Evolutionary conservation across 2,329 filamentous ascomycete genomes (phyloP).

Genomic region (Venturia oleaginea): DNA sequence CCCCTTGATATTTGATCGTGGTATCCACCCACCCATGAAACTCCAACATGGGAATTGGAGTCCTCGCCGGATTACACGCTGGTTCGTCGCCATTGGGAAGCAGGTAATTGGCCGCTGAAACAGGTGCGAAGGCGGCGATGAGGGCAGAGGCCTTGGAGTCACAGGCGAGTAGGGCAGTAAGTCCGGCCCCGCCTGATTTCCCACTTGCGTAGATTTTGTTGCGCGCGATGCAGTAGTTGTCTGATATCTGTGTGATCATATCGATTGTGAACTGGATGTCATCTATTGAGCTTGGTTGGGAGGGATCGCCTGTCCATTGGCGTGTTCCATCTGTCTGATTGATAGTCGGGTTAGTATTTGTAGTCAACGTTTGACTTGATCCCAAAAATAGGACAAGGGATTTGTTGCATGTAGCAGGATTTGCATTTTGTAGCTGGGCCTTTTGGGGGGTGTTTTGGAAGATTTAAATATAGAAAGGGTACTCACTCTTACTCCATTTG

Average conservation of each 20-base stretch:
- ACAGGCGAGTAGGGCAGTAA: slow-evolving; percentile 41
- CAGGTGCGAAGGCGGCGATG: slow-evolving; percentile 43
- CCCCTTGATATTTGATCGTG: slow-evolving; percentile 39
- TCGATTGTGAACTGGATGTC: slow-evolving; percentile 29
- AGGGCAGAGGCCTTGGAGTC: slow-evolving; percentile 30
- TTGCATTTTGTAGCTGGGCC: no score
- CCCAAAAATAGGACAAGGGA: no score
- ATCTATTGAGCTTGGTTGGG: slow-evolving; percentile 28
- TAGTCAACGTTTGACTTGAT: background rate
- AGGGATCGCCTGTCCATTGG: slow-evolving; percentile 37
- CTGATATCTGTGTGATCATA: slow-evolving; percentile 32
- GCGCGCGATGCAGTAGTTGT: slow-evolving; percentile 37
- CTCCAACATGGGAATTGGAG: slow-evolving; percentile 38
- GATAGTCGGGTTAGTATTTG: background rate
- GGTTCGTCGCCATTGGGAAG: slow-evolving; percentile 29
- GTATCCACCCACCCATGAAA: slow-evolving; percentile 42
- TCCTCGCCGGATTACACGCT: slow-evolving; percentile 31
- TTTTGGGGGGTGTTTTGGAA: no score
- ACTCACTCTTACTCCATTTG: slow-evolving; percentile 30
- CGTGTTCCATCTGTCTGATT: slow-evolving; percentile 16
- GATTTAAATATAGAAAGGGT: background rate
- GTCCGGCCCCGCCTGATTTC: slow-evolving; percentile 48
- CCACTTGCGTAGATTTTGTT: slow-evolving; percentile 38
- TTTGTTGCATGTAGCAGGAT: no score
- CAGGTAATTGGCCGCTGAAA: slow-evolving; percentile 39